These are phyloP conservation scores for Elaeis oleifera DNA, from an alignment of 202 grass and related monocot species.

Conservation along the genomic window DNA sequence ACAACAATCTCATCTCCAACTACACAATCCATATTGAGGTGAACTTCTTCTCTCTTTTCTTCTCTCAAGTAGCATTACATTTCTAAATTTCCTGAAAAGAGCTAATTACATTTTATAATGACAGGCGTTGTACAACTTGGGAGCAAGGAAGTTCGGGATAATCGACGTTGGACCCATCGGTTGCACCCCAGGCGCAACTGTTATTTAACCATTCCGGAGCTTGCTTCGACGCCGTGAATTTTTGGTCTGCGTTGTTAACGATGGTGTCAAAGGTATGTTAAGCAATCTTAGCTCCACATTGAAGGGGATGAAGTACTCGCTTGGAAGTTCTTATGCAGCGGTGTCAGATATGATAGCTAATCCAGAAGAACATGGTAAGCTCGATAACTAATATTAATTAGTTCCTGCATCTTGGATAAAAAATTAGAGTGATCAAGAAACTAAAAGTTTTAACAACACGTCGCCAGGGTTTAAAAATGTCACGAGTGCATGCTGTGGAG, in stretches of 20 bases:
- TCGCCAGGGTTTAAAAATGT: too few relatives aligned
- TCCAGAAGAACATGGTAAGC: constrained; percentile 21
- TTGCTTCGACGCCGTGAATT: constrained; percentile 44
- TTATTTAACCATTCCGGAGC: constrained; percentile 22
- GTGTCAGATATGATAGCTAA: constrained; percentile 29
- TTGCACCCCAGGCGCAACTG: constrained; percentile 41
- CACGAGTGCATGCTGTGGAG: too few relatives aligned
- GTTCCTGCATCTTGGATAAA: too few relatives aligned
- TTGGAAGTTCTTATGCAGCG: constrained; percentile 46
- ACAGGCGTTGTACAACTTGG: constrained; percentile 49
- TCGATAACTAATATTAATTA: too few relatives aligned
- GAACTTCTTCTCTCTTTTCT: neutral
- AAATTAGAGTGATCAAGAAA: too few relatives aligned
- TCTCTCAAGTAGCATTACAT: too few relatives aligned
- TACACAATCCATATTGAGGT: constrained; percentile 60
- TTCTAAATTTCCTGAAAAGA: too few relatives aligned
- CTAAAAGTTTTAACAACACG: too few relatives aligned
- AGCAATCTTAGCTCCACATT: constrained; percentile 30
- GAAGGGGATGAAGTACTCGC: constrained; percentile 56
- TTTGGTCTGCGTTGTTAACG: constrained; percentile 40
- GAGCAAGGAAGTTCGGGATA: constrained; percentile 58
- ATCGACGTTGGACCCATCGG: constrained; percentile 43
- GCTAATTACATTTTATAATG: neutral
- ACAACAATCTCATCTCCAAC: constrained; percentile 31
- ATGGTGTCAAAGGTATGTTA: constrained; percentile 30